Conservation (phyloP, 768 basidiomycete species). For the Calocybe gangraenosa region DNA sequence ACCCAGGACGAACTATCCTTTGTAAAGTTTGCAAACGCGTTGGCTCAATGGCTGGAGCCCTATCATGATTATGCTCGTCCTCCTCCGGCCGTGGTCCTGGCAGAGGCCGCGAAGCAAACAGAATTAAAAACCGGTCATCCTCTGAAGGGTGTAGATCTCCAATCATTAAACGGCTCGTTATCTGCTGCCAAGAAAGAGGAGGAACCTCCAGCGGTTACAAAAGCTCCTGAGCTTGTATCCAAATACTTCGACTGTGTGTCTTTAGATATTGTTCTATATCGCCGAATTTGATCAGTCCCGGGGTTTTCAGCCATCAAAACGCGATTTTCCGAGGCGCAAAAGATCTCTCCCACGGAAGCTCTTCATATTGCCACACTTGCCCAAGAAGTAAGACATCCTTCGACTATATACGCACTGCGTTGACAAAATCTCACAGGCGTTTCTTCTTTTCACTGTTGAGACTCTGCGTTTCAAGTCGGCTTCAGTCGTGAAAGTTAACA, state of each 20-base stretch:
- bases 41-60: conserved; percentile 74
- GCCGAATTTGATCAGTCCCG: not conserved
- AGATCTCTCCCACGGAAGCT: conserved; percentile 46
- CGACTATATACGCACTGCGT: not conserved
- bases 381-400: conserved; percentile 54
- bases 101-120: conserved; percentile 70
- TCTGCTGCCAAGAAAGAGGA: conserved; percentile 66
- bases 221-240: conserved; percentile 50
- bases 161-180: conserved; percentile 32
- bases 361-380: conserved; percentile 70
- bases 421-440: conserved; percentile 45
- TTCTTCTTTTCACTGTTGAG: conserved; percentile 66
- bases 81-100: conserved; percentile 62
- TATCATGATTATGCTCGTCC: conserved; percentile 74
- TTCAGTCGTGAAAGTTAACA: conserved; percentile 67
- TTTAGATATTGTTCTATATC: not conserved
- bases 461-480: conserved; percentile 69
- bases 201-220: conserved; percentile 61
- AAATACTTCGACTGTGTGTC: conserved; percentile 61
- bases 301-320: conserved; percentile 43
- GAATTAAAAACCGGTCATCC: conserved; percentile 69
- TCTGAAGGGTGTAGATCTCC: conserved; percentile 56
- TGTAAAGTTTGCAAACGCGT: conserved; percentile 53
- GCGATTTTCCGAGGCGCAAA: conserved; percentile 44
- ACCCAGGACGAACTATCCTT: conserved; percentile 59